A percentile compares a stretch with the other conserved stretches of the same genome.
phyloP scores from a whole-genome alignment of 305 asterid genomes.

The Fraxinus platypoda region DNA sequence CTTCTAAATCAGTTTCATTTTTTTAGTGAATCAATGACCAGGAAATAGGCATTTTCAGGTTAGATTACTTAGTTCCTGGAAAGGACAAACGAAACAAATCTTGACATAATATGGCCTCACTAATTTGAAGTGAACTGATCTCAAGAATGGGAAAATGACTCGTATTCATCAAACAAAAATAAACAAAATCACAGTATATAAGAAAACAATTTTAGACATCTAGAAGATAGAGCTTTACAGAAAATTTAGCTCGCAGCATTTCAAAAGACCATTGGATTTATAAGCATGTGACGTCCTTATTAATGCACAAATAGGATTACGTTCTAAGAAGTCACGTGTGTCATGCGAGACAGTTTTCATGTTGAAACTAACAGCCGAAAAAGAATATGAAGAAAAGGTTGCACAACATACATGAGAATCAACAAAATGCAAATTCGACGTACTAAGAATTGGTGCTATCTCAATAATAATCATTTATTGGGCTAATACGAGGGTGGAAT shows the following conservation, averaged over 20 bases:
- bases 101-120: not conserved
- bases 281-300: not conserved
- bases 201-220: not conserved
- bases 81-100: not conserved
- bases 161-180: not conserved
- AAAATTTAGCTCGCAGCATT: not conserved
- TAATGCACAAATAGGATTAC: not conserved
- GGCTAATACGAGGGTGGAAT: not conserved
- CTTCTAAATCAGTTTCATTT: not conserved
- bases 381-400: not conserved
- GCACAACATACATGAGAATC: not conserved
- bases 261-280: not conserved
- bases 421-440: not conserved
- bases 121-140: not conserved
- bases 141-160: not conserved
- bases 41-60: not conserved
- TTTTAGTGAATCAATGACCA: not conserved
- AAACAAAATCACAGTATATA: not conserved
- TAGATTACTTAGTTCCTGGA: not conserved
- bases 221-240: not conserved
- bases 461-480: not conserved
- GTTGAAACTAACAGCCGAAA: not conserved
- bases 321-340: not conserved
- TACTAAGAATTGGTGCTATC: not conserved
- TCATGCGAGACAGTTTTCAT: not conserved